Conservation (phyloP, 2,329 filamentous ascomycete species). For the Aspergillus floridensis region DNA sequence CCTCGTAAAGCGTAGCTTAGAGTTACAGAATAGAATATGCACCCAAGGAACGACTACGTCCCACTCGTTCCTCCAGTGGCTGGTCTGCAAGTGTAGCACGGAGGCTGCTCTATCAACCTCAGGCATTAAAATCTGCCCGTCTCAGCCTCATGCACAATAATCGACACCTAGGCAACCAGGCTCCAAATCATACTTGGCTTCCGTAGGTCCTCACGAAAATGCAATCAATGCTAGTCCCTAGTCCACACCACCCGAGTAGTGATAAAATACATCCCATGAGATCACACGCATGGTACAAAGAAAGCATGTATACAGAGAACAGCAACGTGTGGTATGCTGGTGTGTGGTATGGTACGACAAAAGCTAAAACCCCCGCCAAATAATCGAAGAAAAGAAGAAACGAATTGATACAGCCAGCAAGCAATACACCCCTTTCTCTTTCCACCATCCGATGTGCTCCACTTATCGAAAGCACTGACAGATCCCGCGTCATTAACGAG, state of each 20-base stretch:
- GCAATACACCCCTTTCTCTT: background rate
- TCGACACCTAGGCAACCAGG: too few species aligned
- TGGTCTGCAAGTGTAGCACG: too few species aligned
- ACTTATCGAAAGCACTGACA: background rate
- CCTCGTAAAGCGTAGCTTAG: background rate
- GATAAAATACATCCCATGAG: background rate
- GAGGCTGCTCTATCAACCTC: too few species aligned
- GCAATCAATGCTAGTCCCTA: background rate
- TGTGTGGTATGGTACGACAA: background rate
- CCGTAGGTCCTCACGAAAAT: background rate
- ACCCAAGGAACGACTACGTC: too few species aligned
- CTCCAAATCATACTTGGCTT: too few species aligned
- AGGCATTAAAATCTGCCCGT: too few species aligned
- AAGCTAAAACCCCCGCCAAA: background rate
- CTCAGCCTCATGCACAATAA: too few species aligned
- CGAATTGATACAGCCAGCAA: background rate
- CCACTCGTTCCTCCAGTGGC: too few species aligned
- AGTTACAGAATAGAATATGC: too few species aligned
- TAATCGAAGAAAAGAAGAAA: background rate
- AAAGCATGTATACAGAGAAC: conserved; percentile 11
- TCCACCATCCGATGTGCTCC: background rate
- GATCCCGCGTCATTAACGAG: background rate
- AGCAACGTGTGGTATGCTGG: background rate
- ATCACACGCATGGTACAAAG: conserved; percentile 4
- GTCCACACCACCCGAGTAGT: background rate